Conservation (phyloP, 495 filamentous ascomycete genomes). For the Oleoguttula mirabilis region DNA sequence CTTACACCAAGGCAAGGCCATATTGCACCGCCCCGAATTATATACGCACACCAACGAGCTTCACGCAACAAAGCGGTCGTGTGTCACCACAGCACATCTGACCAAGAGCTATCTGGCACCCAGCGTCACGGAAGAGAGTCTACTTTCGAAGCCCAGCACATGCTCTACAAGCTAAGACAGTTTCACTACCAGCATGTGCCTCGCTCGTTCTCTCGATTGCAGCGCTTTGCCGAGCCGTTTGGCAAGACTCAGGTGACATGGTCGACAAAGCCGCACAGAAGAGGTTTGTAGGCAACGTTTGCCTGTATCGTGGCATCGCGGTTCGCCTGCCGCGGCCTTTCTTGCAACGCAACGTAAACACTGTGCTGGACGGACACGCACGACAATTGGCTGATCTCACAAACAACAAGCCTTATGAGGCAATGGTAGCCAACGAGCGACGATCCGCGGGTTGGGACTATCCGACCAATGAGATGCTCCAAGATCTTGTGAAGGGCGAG, state of each 20-base stretch:
- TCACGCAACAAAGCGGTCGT: no score
- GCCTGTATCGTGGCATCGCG: constrained; percentile 3
- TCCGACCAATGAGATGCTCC: constrained; percentile 14
- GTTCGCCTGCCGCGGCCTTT: constrained; percentile 3
- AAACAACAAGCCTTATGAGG: neutral
- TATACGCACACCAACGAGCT: no score
- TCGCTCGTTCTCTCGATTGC: no score
- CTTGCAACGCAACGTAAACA: constrained; percentile 14
- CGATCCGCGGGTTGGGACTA: constrained; percentile 10
- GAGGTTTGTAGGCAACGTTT: constrained; percentile 9
- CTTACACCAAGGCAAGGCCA: no score
- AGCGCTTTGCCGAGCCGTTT: no score
- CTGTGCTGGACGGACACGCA: constrained; percentile 13
- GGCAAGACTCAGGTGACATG: constrained; percentile 12
- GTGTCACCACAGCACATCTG: no score
- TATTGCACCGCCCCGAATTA: no score
- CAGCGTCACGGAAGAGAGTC: no score
- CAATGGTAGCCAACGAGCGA: constrained; percentile 7
- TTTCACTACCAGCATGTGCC: no score
- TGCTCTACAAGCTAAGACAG: no score
- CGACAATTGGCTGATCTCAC: neutral
- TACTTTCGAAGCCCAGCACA: no score
- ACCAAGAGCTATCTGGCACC: no score
- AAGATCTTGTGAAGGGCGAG: constrained; percentile 2
- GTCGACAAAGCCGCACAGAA: constrained; percentile 1